Evolutionary conservation across 805 yeast species (phyloP), one percentile per base, ranked within the genome.

Genomic region (Yarrowia sp.): DNA sequence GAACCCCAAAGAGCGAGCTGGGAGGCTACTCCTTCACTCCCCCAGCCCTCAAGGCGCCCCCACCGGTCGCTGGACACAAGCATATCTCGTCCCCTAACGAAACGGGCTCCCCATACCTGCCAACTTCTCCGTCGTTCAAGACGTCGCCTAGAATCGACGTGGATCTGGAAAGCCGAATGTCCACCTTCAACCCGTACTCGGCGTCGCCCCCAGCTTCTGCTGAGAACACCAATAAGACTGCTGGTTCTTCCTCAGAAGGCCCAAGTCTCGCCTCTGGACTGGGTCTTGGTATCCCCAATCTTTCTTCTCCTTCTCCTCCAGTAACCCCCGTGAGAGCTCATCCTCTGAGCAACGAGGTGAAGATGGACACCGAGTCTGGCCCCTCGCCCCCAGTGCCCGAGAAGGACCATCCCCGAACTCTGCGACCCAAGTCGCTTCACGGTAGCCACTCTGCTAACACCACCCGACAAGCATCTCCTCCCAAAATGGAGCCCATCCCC

Each of bases 401-500:
- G 15, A 55, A 55, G 38, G 61, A 55, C 46, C 36, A 14, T 6
- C 61, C 61, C n/a, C 44, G 61, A 15, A 55, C 61, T 15, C 46
- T 55, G 46, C 61, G 61, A 17, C 61, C 61, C 38, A 55, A 55
- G 46, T 55, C 61, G 36, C 44, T 55, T 9, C 46, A 55, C 12
- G 61, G 61, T 9, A 39, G 46, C 46, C 44, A 55, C 13, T 1
- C 38, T 9, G 43, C 46, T 42, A 19, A n/a, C 61, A 6, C 33
- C 20, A 20, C 46, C 15, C 36, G 46, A 39, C 61, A 39, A 55
- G 46, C 46, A 39, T 55, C 61, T 15, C 61, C 44, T 8, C 61
- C 61, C 33, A 52, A 52, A 20, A 52, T 52, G 58, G 58, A 52
- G 58, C 58, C 61, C 61, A 55, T 55, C 24, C 61, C 61, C 10